Conservation (phyloP, 2,329 filamentous ascomycete genomes). For the Neurospora sp. region DNA sequence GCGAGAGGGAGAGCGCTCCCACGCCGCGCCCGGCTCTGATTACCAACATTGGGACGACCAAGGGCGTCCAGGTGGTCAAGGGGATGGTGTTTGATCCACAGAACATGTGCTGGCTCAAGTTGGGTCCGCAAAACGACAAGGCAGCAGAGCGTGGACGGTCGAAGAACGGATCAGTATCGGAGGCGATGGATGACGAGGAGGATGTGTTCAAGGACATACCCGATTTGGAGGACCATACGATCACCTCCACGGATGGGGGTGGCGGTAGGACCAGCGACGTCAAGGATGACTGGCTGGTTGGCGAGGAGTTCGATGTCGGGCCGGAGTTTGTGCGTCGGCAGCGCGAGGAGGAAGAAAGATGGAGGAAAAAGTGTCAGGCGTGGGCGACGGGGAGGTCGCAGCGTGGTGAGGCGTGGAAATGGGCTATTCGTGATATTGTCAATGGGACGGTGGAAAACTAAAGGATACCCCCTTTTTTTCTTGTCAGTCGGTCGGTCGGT, state of each 20-base stretch:
- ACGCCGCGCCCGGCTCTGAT: constrained; percentile 72
- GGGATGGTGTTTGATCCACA: constrained; percentile 97
- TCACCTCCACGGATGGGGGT: constrained; percentile 37
- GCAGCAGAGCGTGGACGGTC: constrained; percentile 33
- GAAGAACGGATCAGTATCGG: constrained; percentile 43
- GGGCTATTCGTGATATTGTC: constrained; percentile 59
- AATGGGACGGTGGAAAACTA: constrained; percentile 14
- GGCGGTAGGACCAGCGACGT: constrained; percentile 47
- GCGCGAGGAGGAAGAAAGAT: constrained; percentile 82
- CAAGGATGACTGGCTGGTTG: constrained; percentile 73
- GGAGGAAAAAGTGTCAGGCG: constrained; percentile 76
- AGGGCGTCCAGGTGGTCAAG: constrained; percentile 88
- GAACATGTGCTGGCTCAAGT: constrained; percentile 95
- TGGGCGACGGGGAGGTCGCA: constrained; percentile 54
- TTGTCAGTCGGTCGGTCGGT: background rate
- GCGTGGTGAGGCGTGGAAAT: constrained; percentile 59
- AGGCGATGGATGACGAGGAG: constrained; percentile 61
- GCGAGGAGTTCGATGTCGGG: constrained; percentile 95
- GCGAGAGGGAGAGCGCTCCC: constrained; percentile 43
- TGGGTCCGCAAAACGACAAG: constrained; percentile 38
- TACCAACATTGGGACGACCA: constrained; percentile 73
- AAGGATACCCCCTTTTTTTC: constrained; percentile 1
- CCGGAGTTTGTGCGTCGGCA: constrained; percentile 87
- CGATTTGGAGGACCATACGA: constrained; percentile 65
- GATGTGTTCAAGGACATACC: constrained; percentile 94